A percentile compares a stretch with the other conserved stretches of the same genome.
Evolutionary conservation across 2,329 filamentous ascomycete species (phyloP).

Genomic region (Metarhizium rileyi): DNA sequence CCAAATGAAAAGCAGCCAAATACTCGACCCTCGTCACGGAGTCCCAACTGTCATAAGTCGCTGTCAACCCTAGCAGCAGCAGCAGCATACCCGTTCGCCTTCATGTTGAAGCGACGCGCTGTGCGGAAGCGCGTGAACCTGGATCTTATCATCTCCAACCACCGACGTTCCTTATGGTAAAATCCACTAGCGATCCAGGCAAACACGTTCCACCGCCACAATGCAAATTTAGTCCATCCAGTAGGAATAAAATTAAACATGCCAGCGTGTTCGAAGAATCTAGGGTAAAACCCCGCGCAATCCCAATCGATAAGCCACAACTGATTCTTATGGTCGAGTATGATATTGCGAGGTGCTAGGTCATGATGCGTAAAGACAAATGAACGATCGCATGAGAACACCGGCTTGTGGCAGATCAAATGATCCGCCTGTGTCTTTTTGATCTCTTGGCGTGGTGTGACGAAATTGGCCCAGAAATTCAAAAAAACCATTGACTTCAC

Average conservation of each 20-base stretch:
- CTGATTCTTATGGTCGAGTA: conserved; percentile 5
- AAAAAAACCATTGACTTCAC: not conserved
- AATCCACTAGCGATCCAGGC: conserved; percentile 9
- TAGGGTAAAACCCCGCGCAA: conserved; percentile 11
- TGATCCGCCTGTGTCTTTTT: not conserved
- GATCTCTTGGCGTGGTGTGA: not conserved
- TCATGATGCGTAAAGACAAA: not conserved
- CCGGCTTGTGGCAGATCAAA: not conserved
- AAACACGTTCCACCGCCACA: conserved; percentile 10
- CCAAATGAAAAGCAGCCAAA: too few relatives aligned
- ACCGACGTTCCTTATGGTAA: conserved; percentile 5
- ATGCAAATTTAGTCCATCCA: conserved; percentile 6
- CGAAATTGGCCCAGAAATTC: not conserved
- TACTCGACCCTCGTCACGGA: too few relatives aligned
- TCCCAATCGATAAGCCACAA: conserved; percentile 13
- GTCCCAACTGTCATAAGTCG: too few relatives aligned
- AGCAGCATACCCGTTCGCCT: not conserved
- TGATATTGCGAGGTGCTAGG: conserved; percentile 11
- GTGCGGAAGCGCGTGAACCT: conserved; percentile 8
- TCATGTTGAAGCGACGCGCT: not conserved
- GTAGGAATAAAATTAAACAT: conserved; percentile 11
- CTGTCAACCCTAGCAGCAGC: too few relatives aligned
- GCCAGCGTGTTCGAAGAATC: conserved; percentile 9
- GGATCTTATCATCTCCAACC: conserved; percentile 6
- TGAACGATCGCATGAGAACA: not conserved